phyloP scores from a whole-genome alignment of 2,329 filamentous ascomycete genomes.

The Ilyonectria robusta region DNA sequence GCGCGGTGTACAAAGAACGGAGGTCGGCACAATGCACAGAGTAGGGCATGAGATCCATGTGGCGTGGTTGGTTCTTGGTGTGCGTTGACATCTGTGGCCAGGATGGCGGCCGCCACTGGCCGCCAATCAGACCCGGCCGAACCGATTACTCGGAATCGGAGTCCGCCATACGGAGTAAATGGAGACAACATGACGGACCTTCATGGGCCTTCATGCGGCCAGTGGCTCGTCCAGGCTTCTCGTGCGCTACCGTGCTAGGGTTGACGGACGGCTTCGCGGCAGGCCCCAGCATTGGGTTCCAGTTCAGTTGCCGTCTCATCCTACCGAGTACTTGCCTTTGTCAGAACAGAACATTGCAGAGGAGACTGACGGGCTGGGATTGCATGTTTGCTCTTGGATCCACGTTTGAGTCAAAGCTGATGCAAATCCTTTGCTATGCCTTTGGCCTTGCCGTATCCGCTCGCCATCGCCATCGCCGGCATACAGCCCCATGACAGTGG shows the following conservation, averaged over 20 bases:
- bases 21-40: not conserved
- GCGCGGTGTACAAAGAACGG: constrained; percentile 36
- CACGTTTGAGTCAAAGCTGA: constrained; percentile 20
- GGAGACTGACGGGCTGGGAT: constrained; percentile 11
- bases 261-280: constrained; percentile 2
- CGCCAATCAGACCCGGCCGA: constrained; percentile 48
- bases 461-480: constrained; percentile 33
- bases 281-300: constrained; percentile 10
- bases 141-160: constrained; percentile 43
- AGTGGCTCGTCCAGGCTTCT: constrained; percentile 32
- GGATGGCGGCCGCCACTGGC: constrained; percentile 47
- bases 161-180: constrained; percentile 36
- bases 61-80: constrained; percentile 34
- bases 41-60: constrained; percentile 30
- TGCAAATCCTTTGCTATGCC: constrained; percentile 20
- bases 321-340: constrained; percentile 18
- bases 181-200: constrained; percentile 35
- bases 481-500: constrained; percentile 35
- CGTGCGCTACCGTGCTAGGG: constrained; percentile 31
- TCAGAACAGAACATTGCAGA: constrained; percentile 7
- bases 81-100: constrained; percentile 36
- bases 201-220: constrained; percentile 34
- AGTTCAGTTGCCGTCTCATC: constrained; percentile 29
- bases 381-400: constrained; percentile 10
- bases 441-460: constrained; percentile 29